phyloP scores from a whole-genome alignment of 2,329 filamentous ascomycete species.

The Claviceps cyperi region DNA sequence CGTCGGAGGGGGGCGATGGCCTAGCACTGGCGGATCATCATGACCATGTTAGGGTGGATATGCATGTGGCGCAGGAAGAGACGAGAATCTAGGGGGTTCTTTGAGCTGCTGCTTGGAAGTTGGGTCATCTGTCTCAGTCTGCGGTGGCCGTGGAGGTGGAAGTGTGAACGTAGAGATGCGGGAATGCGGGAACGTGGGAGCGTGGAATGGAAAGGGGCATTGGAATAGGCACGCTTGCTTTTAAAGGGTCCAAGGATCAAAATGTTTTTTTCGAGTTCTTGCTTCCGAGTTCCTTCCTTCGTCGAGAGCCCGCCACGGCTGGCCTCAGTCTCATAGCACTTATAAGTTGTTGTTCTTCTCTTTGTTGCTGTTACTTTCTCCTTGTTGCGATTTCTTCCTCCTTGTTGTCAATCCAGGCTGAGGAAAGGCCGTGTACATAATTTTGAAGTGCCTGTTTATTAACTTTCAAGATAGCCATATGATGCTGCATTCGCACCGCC shows the following conservation, averaged over 20 bases:
- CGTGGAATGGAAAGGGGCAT: background rate
- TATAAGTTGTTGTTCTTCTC: background rate
- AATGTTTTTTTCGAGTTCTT: too few relatives aligned
- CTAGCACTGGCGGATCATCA: background rate
- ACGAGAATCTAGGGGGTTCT: constrained; percentile 16
- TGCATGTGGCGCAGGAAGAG: constrained; percentile 17
- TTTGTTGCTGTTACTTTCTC: background rate
- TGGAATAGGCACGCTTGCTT: background rate
- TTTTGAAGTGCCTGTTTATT: background rate
- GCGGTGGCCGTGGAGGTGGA: too few relatives aligned
- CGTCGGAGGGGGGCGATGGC: constrained; percentile 6
- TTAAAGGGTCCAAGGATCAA: too few relatives aligned
- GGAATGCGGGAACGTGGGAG: too few relatives aligned
- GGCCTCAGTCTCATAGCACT: background rate
- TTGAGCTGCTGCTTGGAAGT: constrained; percentile 1
- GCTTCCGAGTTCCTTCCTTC: too few relatives aligned
- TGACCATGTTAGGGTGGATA: constrained; percentile 8
- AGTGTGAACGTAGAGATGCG: too few relatives aligned
- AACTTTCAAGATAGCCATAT: background rate
- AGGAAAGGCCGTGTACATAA: background rate
- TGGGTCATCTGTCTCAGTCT: background rate
- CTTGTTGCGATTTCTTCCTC: background rate
- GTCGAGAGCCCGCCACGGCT: background rate
- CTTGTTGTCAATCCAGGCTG: background rate
- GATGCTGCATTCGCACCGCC: background rate